A percentile compares a stretch with the other conserved stretches of the same genome.
phyloP scores from a whole-genome alignment of 495 filamentous ascomycete species.

The Penicillium maclennaniae region DNA sequence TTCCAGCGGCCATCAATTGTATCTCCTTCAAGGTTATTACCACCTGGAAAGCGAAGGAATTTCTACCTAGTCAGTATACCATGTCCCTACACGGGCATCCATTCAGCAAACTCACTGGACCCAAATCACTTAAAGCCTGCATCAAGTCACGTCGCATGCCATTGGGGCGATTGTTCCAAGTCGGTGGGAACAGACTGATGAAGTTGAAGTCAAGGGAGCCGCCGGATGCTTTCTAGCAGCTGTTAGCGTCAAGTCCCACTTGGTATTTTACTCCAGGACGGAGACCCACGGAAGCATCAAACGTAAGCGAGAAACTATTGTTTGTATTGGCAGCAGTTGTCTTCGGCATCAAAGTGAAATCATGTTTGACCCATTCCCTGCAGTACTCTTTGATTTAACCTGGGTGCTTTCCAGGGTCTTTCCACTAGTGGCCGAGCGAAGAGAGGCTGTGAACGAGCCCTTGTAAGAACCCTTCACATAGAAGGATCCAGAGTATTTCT shows the following conservation, averaged over 20 bases:
- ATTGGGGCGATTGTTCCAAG: conserved; percentile 54
- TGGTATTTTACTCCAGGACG: not conserved
- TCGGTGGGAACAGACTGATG: conserved; percentile 65
- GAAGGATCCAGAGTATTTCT: conserved; percentile 55
- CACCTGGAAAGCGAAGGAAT: conserved; percentile 63
- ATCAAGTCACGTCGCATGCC: conserved; percentile 59
- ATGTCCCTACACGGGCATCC: not conserved
- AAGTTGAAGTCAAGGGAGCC: conserved; percentile 61
- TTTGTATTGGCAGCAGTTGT: conserved; percentile 52
- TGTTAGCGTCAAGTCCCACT: not conserved
- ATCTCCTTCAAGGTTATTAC: conserved; percentile 62
- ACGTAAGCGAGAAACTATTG: conserved; percentile 61
- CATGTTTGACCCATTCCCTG: conserved; percentile 32
- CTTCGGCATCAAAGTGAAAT: conserved; percentile 28
- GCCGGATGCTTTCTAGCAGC: conserved; percentile 30
- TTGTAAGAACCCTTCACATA: conserved; percentile 48
- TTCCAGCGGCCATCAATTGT: conserved; percentile 54
- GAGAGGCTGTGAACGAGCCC: conserved; percentile 26
- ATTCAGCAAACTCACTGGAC: conserved; percentile 15
- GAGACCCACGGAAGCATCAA: conserved; percentile 44
- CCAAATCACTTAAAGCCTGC: conserved; percentile 51
- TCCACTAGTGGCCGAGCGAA: conserved; percentile 26
- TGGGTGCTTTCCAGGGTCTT: conserved; percentile 29
- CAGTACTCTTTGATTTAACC: conserved; percentile 26
- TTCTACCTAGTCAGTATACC: conserved; percentile 30